Base-by-base conservation (phyloP, 2,329 filamentous ascomycete species). In the Ilyonectria destructans region DNA sequence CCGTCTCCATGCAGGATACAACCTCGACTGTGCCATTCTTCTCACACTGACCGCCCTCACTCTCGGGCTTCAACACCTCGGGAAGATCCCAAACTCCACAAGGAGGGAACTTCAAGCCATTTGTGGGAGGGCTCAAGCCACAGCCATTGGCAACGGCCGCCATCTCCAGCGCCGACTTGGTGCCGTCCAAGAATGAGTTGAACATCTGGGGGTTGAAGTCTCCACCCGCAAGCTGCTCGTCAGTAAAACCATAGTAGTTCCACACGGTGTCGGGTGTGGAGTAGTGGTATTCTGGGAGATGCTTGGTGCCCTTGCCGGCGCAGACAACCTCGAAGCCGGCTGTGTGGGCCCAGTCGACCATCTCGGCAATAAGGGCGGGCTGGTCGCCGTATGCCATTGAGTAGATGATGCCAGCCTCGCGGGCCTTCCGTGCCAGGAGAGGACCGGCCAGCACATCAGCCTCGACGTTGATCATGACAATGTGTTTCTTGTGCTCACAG, bases 181-280 rank as follows among this genome's bases (percentile, higher is more conserved):
- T 85, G n/a, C 84, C 84, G 63, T 85, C 83, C 2, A 85, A 75
- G 75, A 85, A 85, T 0, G 80, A 83, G 70, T 85, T 85, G 79
- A 85, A 85, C 81, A 85, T 85, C 54, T 85, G 82, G 6, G 82
- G 80, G 69, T 85, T 85, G 73, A 85, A 83, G 68, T 85, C 82
- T 4, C 76, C 82, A 0, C 75, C 78, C 0, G 77, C 79, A 6
- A 84, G 73, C 73, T 85, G 83, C 71, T 85, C 82, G 37, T 81
- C 74, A 0, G 82, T 83, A 69, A 85, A 84, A 9, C 82, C 83
- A 56, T 85, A 85, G 67, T 85, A 77, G 59, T 82, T 75, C 83
- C 84, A 85, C 0, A 85, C 82, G 0, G 82, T 85, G 35, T 82
- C 83, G 2, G 83, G 83, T 0, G 83, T 85, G 2, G 82, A 84